Evolutionary conservation across 164 flowering plant genomes (phyloP).

Genomic region (Saururus chinensis): DNA sequence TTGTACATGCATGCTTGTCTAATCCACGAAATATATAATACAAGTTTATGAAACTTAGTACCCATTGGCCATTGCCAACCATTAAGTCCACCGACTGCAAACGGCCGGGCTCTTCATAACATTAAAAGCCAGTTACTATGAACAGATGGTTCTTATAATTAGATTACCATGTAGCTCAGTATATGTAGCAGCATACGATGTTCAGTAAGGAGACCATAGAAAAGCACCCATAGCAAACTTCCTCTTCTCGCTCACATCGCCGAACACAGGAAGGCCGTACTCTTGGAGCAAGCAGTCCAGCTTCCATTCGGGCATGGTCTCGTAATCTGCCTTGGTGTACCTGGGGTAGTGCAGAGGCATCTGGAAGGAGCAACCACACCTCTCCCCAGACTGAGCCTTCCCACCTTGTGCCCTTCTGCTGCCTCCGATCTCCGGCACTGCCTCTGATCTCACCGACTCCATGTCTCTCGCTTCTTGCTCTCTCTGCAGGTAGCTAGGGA

Average conservation of each 20-base stretch:
- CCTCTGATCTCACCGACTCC: constrained; percentile 1
- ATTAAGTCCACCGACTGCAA: too few relatives aligned
- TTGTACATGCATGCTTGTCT: too few relatives aligned
- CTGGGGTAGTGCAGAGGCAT: constrained; percentile 44
- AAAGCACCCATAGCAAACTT: constrained; percentile 42
- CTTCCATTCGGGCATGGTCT: constrained; percentile 39
- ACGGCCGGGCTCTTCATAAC: too few relatives aligned
- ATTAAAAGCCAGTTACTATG: too few relatives aligned
- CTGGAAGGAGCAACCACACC: constrained; percentile 14
- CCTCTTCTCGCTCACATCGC: constrained; percentile 22
- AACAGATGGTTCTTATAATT: too few relatives aligned
- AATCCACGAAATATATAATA: too few relatives aligned
- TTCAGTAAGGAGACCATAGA: constrained; percentile 13
- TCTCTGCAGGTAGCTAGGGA: too few relatives aligned
- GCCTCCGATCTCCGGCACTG: neutral
- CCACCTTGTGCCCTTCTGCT: neutral
- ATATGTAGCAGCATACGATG: too few relatives aligned
- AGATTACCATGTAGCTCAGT: too few relatives aligned
- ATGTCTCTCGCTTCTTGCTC: neutral
- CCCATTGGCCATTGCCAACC: too few relatives aligned
- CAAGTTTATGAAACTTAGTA: too few relatives aligned
- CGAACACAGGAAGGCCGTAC: constrained; percentile 32
- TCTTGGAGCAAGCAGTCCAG: constrained; percentile 20
- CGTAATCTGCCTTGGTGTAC: constrained; percentile 26
- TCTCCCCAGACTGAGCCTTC: neutral